phyloP scores from a whole-genome alignment of 306 rosid species.

The Medicago ruthenica region DNA sequence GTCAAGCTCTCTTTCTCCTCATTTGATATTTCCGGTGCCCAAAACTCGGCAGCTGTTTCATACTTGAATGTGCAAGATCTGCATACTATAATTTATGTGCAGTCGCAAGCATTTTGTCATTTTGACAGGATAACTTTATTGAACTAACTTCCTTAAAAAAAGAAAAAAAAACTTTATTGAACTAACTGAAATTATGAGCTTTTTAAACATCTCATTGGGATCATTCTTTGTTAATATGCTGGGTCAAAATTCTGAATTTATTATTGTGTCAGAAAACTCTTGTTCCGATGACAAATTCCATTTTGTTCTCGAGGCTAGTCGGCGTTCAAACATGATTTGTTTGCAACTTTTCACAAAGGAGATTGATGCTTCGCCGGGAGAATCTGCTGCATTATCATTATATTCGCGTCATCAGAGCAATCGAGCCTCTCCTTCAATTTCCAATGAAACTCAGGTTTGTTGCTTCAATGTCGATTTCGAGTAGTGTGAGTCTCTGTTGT shows the following conservation, averaged over 20 bases:
- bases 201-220: conserved; percentile 17
- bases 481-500: conserved; percentile 30
- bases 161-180: conserved; percentile 6
- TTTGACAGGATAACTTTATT: conserved; percentile 13
- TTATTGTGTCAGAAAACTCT: conserved; percentile 73
- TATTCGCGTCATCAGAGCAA: conserved; percentile 61
- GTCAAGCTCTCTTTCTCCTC: conserved; percentile 25
- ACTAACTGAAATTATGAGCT: not conserved
- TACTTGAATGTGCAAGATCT: conserved; percentile 12
- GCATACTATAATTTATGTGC: conserved; percentile 16
- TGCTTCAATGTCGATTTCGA: conserved; percentile 38
- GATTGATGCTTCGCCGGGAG: conserved; percentile 78
- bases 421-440: conserved; percentile 54
- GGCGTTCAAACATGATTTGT: conserved; percentile 82
- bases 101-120: conserved; percentile 26
- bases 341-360: conserved; percentile 85
- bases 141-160: too few relatives aligned
- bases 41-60: not conserved
- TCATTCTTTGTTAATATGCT: conserved; percentile 7
- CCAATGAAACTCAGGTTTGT: conserved; percentile 74
- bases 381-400: conserved; percentile 80
- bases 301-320: conserved; percentile 88
- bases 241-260: conserved; percentile 52
- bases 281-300: conserved; percentile 73
- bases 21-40: not conserved